phyloP scores from a whole-genome alignment of 2,329 filamentous ascomycete species.

The Sporothrix inflata region DNA sequence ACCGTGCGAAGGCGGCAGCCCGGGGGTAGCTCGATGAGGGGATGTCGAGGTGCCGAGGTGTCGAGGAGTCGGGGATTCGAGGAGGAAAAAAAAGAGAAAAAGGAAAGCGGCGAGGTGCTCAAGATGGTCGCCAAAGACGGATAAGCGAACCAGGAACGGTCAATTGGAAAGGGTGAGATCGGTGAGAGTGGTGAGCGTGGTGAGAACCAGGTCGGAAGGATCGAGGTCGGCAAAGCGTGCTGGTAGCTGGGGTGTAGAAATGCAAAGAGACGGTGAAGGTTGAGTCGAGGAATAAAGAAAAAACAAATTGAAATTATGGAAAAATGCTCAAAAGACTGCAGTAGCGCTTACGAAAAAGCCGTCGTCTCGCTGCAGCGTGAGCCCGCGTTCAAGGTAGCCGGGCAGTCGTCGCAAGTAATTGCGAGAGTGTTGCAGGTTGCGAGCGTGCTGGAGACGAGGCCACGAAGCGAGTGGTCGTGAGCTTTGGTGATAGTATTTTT shows the following conservation, averaged over 20 bases:
- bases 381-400: not conserved
- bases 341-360: not conserved
- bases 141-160: not conserved
- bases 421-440: not conserved
- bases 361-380: not conserved
- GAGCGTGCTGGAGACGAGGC: not conserved
- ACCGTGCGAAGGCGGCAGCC: not conserved
- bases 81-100: not conserved
- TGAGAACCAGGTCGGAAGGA: not conserved
- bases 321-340: not conserved
- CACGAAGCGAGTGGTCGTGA: not conserved
- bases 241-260: not conserved
- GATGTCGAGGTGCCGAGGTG: not conserved
- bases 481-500: not conserved
- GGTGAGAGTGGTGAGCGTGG: not conserved
- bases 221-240: not conserved
- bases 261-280: conserved; percentile 10
- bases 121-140: not conserved
- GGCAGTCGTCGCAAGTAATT: not conserved
- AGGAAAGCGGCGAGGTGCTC: not conserved
- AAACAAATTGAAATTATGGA: not conserved
- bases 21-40: not conserved
- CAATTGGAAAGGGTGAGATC: not conserved
- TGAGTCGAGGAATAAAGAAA: not conserved
- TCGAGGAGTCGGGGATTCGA: not conserved